Evolutionary conservation across 2,329 filamentous ascomycete genomes (phyloP).

Genomic region (Fusarium incarnatum): DNA sequence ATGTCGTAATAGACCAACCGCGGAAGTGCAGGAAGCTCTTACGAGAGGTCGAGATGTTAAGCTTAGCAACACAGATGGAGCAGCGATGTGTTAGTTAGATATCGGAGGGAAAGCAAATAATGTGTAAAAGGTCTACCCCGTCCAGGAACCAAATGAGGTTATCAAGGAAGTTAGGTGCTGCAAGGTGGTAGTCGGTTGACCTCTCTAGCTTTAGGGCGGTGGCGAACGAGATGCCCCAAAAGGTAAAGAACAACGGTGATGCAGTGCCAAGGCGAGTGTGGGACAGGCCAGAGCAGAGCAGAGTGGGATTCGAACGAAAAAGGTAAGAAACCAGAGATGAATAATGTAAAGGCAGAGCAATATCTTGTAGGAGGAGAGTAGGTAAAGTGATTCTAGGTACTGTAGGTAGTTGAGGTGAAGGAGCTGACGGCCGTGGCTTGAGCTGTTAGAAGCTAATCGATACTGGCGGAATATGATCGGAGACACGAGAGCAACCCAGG

Average conservation of each 20-base stretch:
- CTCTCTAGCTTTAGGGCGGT: constrained; percentile 31
- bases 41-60: constrained; percentile 1
- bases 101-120: background rate
- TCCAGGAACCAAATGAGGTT: constrained; percentile 21
- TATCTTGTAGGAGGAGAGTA: constrained; percentile 1
- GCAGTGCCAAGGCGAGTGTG: constrained; percentile 25
- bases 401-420: background rate
- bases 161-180: constrained; percentile 16
- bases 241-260: constrained; percentile 30
- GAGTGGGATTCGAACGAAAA: background rate
- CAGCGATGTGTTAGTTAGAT: background rate
- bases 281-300: constrained; percentile 4
- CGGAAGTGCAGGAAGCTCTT: constrained; percentile 9
- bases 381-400: background rate
- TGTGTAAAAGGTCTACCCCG: background rate
- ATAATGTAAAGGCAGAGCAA: background rate
- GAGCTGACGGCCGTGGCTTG: background rate
- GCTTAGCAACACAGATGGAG: constrained; percentile 5
- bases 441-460: constrained; percentile 40
- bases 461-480: constrained; percentile 39
- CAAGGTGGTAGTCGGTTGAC: constrained; percentile 29
- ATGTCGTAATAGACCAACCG: constrained; percentile 3
- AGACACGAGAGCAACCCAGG: background rate
- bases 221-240: constrained; percentile 33
- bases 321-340: background rate